Evolutionary conservation across 768 basidiomycete genomes (phyloP).

Genomic region (Pleurotus salmoneostramineus): DNA sequence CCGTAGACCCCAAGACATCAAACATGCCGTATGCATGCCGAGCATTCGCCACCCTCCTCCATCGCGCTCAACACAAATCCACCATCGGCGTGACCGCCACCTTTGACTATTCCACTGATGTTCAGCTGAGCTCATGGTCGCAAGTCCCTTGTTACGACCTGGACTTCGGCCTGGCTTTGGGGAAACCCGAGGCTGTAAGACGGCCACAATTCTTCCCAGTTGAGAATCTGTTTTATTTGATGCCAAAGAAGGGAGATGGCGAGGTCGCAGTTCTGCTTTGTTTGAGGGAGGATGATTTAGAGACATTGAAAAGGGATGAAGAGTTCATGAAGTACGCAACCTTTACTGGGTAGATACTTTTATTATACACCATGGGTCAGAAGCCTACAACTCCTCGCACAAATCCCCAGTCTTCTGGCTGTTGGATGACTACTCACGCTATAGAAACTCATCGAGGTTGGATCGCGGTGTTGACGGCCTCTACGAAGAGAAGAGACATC

Average conservation of each 20-base stretch:
- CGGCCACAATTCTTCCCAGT: slow-evolving; percentile 19
- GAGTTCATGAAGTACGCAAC: slow-evolving; percentile 16
- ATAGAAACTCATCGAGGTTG: too few species aligned
- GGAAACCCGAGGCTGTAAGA: slow-evolving; percentile 20
- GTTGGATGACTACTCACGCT: too few species aligned
- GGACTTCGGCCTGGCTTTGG: slow-evolving; percentile 20
- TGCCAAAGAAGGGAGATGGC: slow-evolving; percentile 18
- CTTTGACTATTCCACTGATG: slow-evolving; percentile 14
- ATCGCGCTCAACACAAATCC: slow-evolving; percentile 13
- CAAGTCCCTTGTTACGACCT: slow-evolving; percentile 17
- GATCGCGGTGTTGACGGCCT: too few species aligned
- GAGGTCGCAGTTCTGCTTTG: slow-evolving; percentile 17
- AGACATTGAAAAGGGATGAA: slow-evolving; percentile 17
- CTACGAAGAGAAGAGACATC: too few species aligned
- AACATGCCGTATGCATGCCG: slow-evolving; percentile 15
- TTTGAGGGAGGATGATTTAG: slow-evolving; percentile 23
- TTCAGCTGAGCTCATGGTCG: slow-evolving; percentile 25
- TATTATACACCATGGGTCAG: too few species aligned
- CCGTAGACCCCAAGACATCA: slow-evolving; percentile 15
- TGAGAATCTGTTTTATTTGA: slow-evolving; percentile 22
- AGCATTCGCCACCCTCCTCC: slow-evolving; percentile 17
- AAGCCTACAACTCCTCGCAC: too few species aligned
- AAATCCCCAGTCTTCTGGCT: too few species aligned
- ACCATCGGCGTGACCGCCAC: slow-evolving; percentile 13
- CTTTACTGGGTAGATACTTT: slow-evolving; percentile 10